Base-by-base conservation (phyloP, 495 filamentous ascomycete genomes). In the Wilcoxina mikolae region DNA sequence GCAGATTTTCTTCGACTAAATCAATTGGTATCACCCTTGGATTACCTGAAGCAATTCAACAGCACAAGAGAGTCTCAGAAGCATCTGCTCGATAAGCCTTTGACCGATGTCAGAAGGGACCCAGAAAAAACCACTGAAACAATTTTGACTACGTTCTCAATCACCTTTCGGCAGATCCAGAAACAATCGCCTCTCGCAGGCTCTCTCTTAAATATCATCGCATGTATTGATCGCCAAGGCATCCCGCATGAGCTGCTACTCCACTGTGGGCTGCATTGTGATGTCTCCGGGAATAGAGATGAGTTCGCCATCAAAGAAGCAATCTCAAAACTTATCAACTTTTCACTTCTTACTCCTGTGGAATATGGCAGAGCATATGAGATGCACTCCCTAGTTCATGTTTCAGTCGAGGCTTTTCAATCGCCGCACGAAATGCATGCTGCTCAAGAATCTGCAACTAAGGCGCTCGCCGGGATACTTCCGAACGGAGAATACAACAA, bases 91-190 rank as follows among this genome's bases (percentile, higher is more conserved):
- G 38, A 29, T 24, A 24, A 52, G 12, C 26, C 55, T 22, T 52
- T 55, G 39, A 41, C 11, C 5, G 61, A 64, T 44, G 18, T 57
- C 17, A 46, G 56, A 22, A 62, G 69, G 33, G 68, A n/a, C 20
- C 12, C 20, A 3, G 29, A 71, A n/a, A n/a, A n/a, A n/a, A n/a
- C n/a, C 27, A 25, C 45, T 1, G 62, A 72, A 53, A 65, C 70
- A 1, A 59, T 75, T 3, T 60, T 72, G n/a, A 67, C 61, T 3
- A 74, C 72, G 17, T 76, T 70, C 71, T 51, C 67, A 51, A 62
- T 76, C 20, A 73, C 72, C 0, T 76, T 76, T 55, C 63, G 72
- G 9, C 68, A 72, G 7, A 71, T 77, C 44, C 33, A 56, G 31
- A 15, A 23, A 7, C 49, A 62, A 35, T 56, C 56, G 25, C 46